Conservation (phyloP, 106 monocot genomes). For the Cymbidium sinense region DNA sequence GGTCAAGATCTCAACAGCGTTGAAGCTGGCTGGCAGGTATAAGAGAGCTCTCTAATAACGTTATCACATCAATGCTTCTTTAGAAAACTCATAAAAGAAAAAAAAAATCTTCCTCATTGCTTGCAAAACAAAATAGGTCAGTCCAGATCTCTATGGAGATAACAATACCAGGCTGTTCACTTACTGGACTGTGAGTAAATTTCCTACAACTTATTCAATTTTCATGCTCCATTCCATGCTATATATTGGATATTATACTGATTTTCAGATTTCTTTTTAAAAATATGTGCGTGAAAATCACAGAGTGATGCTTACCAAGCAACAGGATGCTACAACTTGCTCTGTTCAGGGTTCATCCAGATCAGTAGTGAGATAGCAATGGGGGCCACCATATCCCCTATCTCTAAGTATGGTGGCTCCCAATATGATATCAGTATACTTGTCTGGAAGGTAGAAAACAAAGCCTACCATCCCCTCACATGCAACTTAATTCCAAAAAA, state of each 20-base stretch:
- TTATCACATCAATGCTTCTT: no score
- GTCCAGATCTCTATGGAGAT: conserved; percentile 76
- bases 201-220: neutral
- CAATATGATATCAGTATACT: conserved; percentile 74
- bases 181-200: conserved; percentile 68
- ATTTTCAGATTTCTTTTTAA: no score
- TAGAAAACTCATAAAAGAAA: neutral
- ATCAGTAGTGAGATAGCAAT: conserved; percentile 68
- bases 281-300: neutral
- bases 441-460: conserved; percentile 41
- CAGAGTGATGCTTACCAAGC: conserved; percentile 85
- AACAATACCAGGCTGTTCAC: conserved; percentile 64
- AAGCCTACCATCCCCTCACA: no score
- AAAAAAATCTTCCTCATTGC: neutral
- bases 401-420: conserved; percentile 49
- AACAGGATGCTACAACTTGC: conserved; percentile 74
- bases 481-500: neutral
- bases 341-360: conserved; percentile 75
- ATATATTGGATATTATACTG: no score
- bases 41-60: neutral
- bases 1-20: conserved; percentile 74
- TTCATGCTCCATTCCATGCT: no score
- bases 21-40: conserved; percentile 75
- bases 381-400: conserved; percentile 71
- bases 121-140: conserved; percentile 39